Percentiles rank a stretch among this genome's conserved stretches.
phyloP scores from a whole-genome alignment of 371 early-diverging fungal species.

The Chytridiales sp. region DNA sequence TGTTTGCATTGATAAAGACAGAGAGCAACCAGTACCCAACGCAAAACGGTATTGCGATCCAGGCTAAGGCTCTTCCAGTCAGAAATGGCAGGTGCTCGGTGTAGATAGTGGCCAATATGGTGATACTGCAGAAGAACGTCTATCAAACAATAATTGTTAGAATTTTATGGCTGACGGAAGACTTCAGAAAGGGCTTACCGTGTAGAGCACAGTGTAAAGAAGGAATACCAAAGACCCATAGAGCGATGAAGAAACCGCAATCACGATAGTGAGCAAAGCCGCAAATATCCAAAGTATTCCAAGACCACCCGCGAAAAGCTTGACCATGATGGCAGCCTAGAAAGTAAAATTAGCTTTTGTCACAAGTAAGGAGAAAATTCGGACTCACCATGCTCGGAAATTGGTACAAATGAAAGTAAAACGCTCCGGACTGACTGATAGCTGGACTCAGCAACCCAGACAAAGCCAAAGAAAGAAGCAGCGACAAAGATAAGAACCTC shows the following conservation, averaged over 20 bases:
- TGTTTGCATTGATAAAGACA: not conserved
- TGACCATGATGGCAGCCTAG: constrained; percentile 5
- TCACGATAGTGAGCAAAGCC: not conserved
- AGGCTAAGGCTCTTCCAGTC: constrained; percentile 2
- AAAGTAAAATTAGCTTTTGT: not conserved
- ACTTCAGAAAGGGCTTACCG: not conserved
- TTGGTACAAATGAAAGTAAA: constrained; percentile 3
- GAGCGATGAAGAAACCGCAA: not conserved
- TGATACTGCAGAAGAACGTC: constrained; percentile 4
- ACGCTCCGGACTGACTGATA: not conserved
- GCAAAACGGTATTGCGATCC: not conserved
- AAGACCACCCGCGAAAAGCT: not conserved
- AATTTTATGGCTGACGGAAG: too few relatives aligned
- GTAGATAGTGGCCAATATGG: constrained; percentile 3
- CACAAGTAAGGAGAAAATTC: not conserved
- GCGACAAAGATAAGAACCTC: not conserved
- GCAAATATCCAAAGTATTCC: not conserved
- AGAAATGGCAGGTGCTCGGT: constrained; percentile 8
- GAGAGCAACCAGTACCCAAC: constrained; percentile 5
- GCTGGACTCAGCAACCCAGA: constrained; percentile 2
- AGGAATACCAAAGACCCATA: constrained; percentile 5
- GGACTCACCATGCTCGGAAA: constrained; percentile 9
- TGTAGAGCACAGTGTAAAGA: constrained; percentile 6
- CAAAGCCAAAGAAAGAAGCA: constrained; percentile 1
- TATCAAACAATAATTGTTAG: not conserved